Percentiles rank a stretch among this genome's conserved stretches.
These are phyloP conservation scores for Pistacia atlantica DNA, from an alignment of 345 rosid genomes.

Conservation along the genomic window DNA sequence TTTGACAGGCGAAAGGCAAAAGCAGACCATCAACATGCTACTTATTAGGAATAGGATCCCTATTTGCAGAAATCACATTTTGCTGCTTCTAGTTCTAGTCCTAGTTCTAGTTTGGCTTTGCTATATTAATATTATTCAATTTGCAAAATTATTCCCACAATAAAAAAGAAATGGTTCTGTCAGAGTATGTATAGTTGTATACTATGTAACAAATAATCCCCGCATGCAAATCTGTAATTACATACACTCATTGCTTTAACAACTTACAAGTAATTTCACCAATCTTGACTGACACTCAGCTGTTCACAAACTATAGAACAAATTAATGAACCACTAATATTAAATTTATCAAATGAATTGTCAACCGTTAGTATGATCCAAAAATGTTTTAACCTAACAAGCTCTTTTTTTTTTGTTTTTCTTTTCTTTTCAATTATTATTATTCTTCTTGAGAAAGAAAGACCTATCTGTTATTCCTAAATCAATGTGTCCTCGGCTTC, in stretches of 20 bases:
- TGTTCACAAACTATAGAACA: conserved; percentile 2
- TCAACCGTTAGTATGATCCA: conserved; percentile 28
- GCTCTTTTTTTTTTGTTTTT: conserved; percentile 1
- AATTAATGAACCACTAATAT: conserved; percentile 14
- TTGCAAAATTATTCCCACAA: no score
- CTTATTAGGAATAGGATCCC: no score
- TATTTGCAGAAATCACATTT: no score
- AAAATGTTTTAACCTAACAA: conserved; percentile 28
- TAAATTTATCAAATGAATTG: conserved; percentile 10
- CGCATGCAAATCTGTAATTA: neutral
- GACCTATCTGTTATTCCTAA: conserved; percentile 13
- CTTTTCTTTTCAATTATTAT: neutral
- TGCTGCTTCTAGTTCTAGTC: no score
- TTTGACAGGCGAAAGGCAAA: no score
- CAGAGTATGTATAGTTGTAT: no score
- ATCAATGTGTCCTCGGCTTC: conserved; percentile 68
- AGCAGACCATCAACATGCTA: no score
- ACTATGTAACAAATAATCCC: neutral
- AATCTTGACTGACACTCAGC: no score
- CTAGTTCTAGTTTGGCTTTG: no score
- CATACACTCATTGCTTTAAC: neutral
- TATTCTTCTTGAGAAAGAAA: neutral
- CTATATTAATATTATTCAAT: no score
- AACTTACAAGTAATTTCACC: neutral
- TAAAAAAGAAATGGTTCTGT: no score